A percentile compares a stretch with the other conserved stretches of the same genome.
Conservation (phyloP, 164 flowering plant species). For the Chloranthus sessilifolius region DNA sequence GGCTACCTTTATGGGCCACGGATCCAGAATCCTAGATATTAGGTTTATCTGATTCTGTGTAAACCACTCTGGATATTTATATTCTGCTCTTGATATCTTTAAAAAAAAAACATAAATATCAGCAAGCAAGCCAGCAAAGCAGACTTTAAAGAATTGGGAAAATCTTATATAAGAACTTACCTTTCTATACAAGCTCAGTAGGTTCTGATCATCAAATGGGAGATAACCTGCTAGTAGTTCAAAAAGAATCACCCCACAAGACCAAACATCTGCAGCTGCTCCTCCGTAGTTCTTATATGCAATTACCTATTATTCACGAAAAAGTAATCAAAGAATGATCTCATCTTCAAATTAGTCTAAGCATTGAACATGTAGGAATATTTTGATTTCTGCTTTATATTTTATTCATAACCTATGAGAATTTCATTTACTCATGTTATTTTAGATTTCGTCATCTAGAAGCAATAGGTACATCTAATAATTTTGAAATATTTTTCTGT, state of each 20-base stretch:
- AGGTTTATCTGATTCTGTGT: slow-evolving; percentile 42
- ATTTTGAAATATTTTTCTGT: no score
- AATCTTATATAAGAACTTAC: slow-evolving; percentile 18
- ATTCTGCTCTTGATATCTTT: slow-evolving; percentile 62
- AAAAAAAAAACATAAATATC: slow-evolving; percentile 11
- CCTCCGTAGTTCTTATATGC: slow-evolving; percentile 50
- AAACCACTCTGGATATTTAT: slow-evolving; percentile 55
- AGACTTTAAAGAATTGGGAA: no score
- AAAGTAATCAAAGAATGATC: neutral
- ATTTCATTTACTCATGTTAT: no score
- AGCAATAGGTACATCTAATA: no score
- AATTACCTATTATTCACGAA: slow-evolving; percentile 35
- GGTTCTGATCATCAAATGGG: slow-evolving; percentile 60
- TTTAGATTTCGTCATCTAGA: no score
- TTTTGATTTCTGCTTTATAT: neutral
- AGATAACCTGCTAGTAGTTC: slow-evolving; percentile 61
- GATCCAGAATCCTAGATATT: slow-evolving; percentile 49
- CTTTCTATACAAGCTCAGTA: slow-evolving; percentile 53
- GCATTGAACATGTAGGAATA: no score
- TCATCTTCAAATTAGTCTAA: neutral
- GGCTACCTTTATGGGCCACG: slow-evolving; percentile 45
- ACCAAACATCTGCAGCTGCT: slow-evolving; percentile 68
- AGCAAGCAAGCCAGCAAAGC: no score
- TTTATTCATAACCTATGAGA: neutral
- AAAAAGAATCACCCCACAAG: slow-evolving; percentile 76